phyloP scores from a whole-genome alignment of 768 basidiomycete species.

The Russula virescens region DNA sequence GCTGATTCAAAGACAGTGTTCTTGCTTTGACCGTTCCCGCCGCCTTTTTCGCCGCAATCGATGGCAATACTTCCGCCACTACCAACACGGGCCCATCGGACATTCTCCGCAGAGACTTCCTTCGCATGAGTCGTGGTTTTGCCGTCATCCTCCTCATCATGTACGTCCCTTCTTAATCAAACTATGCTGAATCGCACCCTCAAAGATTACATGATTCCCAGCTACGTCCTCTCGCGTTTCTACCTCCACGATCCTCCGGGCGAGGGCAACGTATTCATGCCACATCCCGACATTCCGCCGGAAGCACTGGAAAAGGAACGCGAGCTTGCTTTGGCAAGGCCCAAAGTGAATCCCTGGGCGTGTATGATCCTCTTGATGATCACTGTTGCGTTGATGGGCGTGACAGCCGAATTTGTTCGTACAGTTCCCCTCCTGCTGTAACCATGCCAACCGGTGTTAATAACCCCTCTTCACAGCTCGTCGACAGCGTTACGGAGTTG shows the following conservation, averaged over 20 bases:
- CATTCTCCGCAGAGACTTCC: constrained; percentile 39
- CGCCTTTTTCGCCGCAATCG: constrained; percentile 59
- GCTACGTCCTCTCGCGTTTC: constrained; percentile 62
- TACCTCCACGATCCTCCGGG: constrained; percentile 70
- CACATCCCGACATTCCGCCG: constrained; percentile 38
- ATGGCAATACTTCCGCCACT: constrained; percentile 33
- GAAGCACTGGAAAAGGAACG: constrained; percentile 32
- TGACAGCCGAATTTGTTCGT: constrained; percentile 66
- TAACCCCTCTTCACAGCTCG: constrained; percentile 38
- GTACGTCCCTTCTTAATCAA: constrained; percentile 33
- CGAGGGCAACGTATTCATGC: constrained; percentile 40
- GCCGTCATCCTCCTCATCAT: constrained; percentile 56
- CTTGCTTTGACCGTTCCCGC: constrained; percentile 58
- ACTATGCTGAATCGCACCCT: neutral
- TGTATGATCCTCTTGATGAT: constrained; percentile 48
- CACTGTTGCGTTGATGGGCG: constrained; percentile 56
- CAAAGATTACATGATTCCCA: constrained; percentile 24
- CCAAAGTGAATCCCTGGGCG: constrained; percentile 59
- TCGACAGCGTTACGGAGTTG: constrained; percentile 57
- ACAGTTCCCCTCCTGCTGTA: neutral
- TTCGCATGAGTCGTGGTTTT: constrained; percentile 60
- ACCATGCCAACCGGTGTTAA: neutral
- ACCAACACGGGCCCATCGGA: constrained; percentile 37
- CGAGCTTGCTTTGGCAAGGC: constrained; percentile 42
- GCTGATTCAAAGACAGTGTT: constrained; percentile 38